Conservation (phyloP, 1,284 basidiomycete species). For the Cutaneotrichosporon cyanovorans region DNA sequence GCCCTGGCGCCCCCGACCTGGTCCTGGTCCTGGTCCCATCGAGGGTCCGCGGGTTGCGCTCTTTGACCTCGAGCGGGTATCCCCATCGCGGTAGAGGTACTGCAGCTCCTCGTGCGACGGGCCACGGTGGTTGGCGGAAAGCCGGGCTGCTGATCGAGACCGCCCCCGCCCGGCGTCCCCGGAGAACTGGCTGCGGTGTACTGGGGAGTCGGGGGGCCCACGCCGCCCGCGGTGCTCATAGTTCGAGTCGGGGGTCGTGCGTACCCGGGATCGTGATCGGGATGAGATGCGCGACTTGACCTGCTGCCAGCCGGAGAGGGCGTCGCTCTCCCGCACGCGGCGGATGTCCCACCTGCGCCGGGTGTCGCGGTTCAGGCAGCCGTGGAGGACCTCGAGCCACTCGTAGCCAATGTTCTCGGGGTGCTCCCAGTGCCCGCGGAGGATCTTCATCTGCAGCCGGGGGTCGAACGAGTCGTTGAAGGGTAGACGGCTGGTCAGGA, state of each 20-base stretch:
- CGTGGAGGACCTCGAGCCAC: conserved; percentile 62
- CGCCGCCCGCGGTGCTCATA: conserved; percentile 1
- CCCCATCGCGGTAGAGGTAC: not conserved
- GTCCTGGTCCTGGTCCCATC: not conserved
- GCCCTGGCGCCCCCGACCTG: not conserved
- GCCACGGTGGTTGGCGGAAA: not conserved
- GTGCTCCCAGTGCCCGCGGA: conserved; percentile 59
- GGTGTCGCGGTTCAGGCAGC: conserved; percentile 62
- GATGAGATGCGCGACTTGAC: conserved; percentile 33
- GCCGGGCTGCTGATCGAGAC: not conserved
- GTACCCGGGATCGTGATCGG: conserved; percentile 21
- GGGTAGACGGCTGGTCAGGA: conserved; percentile 71
- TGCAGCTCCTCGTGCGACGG: not conserved
- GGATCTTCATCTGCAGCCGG: conserved; percentile 78
- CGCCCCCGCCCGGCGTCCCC: not conserved
- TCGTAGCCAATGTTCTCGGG: conserved; percentile 56
- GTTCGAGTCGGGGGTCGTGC: not conserved
- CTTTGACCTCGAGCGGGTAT: conserved; percentile 2
- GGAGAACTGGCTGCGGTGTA: not conserved
- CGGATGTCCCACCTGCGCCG: conserved; percentile 63
- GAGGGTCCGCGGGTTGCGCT: not conserved
- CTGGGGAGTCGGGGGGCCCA: not conserved
- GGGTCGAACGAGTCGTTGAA: conserved; percentile 84
- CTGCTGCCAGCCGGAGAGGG: conserved; percentile 67
- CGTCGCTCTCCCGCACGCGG: conserved; percentile 66